Base-by-base conservation (phyloP, 768 basidiomycete species). In the Daedaleopsis sinensis region DNA sequence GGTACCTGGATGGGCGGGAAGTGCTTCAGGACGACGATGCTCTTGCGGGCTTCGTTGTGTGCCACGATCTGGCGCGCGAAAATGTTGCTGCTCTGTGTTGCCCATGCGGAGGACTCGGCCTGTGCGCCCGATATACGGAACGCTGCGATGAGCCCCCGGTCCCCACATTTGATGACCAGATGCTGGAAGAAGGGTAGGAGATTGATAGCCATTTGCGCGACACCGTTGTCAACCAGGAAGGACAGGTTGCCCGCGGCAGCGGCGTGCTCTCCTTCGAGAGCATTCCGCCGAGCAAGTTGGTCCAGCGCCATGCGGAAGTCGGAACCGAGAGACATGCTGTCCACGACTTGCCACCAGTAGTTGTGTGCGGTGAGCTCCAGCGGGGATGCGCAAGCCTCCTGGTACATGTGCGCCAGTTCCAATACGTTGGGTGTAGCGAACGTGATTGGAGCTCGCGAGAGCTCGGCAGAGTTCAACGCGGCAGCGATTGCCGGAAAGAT, bases 171-270 rank as follows among this genome's bases (percentile, higher is more conserved):
- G 70, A 98, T 80, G 69, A 96, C 79, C 35, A 97, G 77, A 65
- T 91, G 84, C 62, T 87, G 84, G 70, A 98, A 90, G 76, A 92
- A 90, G 0, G 95, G 93, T 7, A 97, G 81, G 7, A 96, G 82
- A 63, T 87, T 83, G 52, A 94, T 75, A 8, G 91, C 89, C 86
- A 89, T 93, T 70, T 91, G 92, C 0, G 84, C 84, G 36, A 93
- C 69, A 6, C 95, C 94, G 46, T 85, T 74, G 9, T 87, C 80
- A n/a, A 83, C 70, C 2, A 95, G 78, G 78, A 87, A 92, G 4
- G 79, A 77, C 36, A 90, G 74, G 3, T 73, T 83, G n/a, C 78
- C 83, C 13, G 65, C 52, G 42, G 62, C 48, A 48, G 58, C 67
- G 16, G 73, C 27, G 27, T 32, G 62, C 50, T 76, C 71, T 36